Conservation (phyloP, 192 early-diverging fungal species). For the Linnemannia hyalina region DNA sequence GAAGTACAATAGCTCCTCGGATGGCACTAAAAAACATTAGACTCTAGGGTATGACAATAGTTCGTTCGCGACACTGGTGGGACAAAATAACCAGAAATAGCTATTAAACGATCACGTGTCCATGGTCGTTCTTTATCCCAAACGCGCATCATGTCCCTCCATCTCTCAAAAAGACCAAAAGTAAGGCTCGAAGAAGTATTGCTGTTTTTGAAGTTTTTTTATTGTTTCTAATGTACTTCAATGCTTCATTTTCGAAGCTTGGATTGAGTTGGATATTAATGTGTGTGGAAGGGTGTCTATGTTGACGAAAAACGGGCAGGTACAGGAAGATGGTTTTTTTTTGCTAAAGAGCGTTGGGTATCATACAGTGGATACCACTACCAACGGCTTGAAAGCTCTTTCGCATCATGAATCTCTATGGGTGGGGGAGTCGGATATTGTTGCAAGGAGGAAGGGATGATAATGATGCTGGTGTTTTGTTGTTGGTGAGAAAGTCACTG, state of each 20-base stretch:
- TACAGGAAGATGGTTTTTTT: not conserved
- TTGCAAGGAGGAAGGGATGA: not conserved
- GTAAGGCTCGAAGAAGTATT: not conserved
- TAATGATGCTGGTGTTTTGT: not conserved
- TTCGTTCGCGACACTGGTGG: no score
- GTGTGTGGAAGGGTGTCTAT: not conserved
- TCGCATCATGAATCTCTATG: slow-evolving; percentile 8
- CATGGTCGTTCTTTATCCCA: no score
- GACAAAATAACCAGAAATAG: no score
- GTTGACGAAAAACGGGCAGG: not conserved
- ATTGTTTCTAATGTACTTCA: not conserved
- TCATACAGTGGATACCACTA: not conserved
- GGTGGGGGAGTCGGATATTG: not conserved
- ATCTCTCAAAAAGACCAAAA: not conserved
- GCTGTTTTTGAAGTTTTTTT: slow-evolving; percentile 3
- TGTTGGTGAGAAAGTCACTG: not conserved
- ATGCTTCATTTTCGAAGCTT: not conserved
- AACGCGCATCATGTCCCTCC: not conserved
- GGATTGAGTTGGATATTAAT: not conserved
- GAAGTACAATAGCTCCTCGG: no score
- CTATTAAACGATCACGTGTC: no score
- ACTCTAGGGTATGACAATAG: no score
- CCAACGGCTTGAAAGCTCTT: slow-evolving; percentile 7
- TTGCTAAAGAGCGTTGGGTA: not conserved
- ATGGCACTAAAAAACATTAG: no score